Percentiles rank a stretch among this genome's conserved stretches.
Evolutionary conservation across 148 eudicot species (phyloP).

Genomic region (Dianthus caryophyllus): DNA sequence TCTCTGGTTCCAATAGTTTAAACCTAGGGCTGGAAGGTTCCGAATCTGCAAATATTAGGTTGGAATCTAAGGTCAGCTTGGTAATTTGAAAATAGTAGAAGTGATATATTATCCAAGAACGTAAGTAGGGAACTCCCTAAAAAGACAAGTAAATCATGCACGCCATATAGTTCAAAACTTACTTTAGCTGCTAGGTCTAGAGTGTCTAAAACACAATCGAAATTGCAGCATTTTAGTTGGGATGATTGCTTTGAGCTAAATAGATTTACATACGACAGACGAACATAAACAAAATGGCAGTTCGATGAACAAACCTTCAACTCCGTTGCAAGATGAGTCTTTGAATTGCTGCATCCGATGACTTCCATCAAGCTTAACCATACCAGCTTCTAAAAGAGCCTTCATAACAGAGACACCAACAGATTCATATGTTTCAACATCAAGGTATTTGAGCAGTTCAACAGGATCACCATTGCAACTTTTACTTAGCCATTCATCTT

Average conservation of each 20-base stretch:
- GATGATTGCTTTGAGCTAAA: not conserved
- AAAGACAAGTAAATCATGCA: not conserved
- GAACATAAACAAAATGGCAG: not conserved
- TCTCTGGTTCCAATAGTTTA: slow-evolving; percentile 73
- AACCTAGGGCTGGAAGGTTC: slow-evolving; percentile 29
- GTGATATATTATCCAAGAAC: not conserved
- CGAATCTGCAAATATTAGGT: slow-evolving; percentile 16
- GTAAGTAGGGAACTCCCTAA: not conserved
- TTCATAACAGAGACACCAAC: slow-evolving; percentile 78
- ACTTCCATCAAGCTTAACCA: slow-evolving; percentile 51
- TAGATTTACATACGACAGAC: not conserved
- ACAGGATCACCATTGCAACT: slow-evolving; percentile 71
- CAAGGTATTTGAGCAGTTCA: slow-evolving; percentile 84
- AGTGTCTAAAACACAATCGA: not conserved
- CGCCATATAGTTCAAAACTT: not conserved
- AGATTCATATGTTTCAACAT: slow-evolving; percentile 91
- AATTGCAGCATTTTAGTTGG: not conserved
- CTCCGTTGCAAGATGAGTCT: slow-evolving; percentile 27
- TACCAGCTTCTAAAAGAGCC: slow-evolving; percentile 62
- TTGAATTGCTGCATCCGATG: slow-evolving; percentile 48
- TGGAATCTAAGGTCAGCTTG: not conserved
- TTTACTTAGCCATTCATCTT: slow-evolving; percentile 90
- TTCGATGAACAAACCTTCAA: slow-evolving; percentile 49
- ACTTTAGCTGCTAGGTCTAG: not conserved
- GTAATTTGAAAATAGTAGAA: not conserved